Conservation (phyloP, 2,329 filamentous ascomycete species). For the Scortechinia acanthostroma region DNA sequence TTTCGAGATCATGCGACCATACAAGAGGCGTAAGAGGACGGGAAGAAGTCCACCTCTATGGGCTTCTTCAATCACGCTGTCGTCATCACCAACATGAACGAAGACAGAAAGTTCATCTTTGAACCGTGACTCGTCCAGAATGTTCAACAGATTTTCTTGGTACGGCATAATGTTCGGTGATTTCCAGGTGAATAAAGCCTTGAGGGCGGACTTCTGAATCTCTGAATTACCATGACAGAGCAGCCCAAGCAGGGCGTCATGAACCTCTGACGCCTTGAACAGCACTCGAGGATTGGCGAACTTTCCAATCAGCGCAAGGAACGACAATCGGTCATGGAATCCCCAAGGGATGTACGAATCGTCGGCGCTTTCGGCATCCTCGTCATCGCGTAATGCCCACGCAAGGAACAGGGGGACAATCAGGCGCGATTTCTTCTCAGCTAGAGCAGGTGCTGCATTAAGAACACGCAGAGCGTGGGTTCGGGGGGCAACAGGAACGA, state of each 20-base stretch:
- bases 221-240: slow-evolving; percentile 55
- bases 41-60: slow-evolving; percentile 54
- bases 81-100: slow-evolving; percentile 35
- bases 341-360: slow-evolving; percentile 21
- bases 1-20: slow-evolving; percentile 58
- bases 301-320: slow-evolving; percentile 48
- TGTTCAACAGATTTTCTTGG: slow-evolving; percentile 57
- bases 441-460: slow-evolving; percentile 42
- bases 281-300: slow-evolving; percentile 55
- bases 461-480: slow-evolving; percentile 49
- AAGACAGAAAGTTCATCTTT: slow-evolving; percentile 64
- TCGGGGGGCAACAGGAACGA: slow-evolving; percentile 27
- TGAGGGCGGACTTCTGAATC: slow-evolving; percentile 51
- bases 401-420: slow-evolving; percentile 51
- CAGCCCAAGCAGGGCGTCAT: slow-evolving; percentile 42
- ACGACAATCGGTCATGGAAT: slow-evolving; percentile 45
- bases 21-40: slow-evolving; percentile 58
- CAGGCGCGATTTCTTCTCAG: slow-evolving; percentile 52
- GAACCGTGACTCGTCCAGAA: slow-evolving; percentile 64
- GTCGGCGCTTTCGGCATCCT: slow-evolving; percentile 9
- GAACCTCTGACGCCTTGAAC: slow-evolving; percentile 45
- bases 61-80: slow-evolving; percentile 44
- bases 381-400: slow-evolving; percentile 39
- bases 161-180: slow-evolving; percentile 46
- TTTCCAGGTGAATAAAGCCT: slow-evolving; percentile 56